phyloP scores from a whole-genome alignment of 192 early-diverging fungal genomes.

The Backusella luteola region DNA sequence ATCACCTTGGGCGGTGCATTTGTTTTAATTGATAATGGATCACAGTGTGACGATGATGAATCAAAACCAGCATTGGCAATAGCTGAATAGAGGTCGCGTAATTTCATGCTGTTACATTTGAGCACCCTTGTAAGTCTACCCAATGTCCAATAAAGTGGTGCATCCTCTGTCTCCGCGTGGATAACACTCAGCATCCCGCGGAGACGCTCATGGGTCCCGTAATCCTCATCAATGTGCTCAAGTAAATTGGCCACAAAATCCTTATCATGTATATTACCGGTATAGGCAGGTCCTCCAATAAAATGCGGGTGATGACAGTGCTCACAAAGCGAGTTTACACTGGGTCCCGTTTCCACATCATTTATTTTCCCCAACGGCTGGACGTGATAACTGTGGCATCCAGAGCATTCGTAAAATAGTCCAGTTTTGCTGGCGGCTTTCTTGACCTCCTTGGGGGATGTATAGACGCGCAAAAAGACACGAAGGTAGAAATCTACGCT shows the following conservation, averaged over 20 bases:
- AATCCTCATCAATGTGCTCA: conserved; percentile 65
- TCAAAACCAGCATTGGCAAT: conserved; percentile 86
- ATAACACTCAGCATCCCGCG: conserved; percentile 93
- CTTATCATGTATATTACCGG: conserved; percentile 77
- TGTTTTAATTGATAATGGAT: conserved; percentile 84
- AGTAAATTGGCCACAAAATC: conserved; percentile 85
- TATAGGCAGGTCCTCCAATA: conserved; percentile 92
- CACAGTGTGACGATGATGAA: conserved; percentile 84
- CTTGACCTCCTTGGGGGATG: conserved; percentile 73
- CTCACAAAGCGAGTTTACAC: conserved; percentile 61
- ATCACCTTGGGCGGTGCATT: conserved; percentile 80
- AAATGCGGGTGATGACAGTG: conserved; percentile 72
- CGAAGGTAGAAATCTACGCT: conserved; percentile 99
- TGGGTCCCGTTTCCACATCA: conserved; percentile 62
- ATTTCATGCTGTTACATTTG: conserved; percentile 72
- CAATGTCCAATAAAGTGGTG: conserved; percentile 83
- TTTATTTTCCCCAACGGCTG: conserved; percentile 75
- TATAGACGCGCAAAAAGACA: conserved; percentile 89
- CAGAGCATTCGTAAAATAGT: conserved; percentile 81
- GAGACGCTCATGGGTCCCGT: conserved; percentile 85
- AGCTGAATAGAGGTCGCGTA: conserved; percentile 74
- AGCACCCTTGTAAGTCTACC: conserved; percentile 66
- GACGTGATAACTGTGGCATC: conserved; percentile 72
- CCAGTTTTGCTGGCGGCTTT: conserved; percentile 76
- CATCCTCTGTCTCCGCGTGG: conserved; percentile 71